phyloP scores from a whole-genome alignment of 179 eudicot species.

The Patellifolia procumbens region DNA sequence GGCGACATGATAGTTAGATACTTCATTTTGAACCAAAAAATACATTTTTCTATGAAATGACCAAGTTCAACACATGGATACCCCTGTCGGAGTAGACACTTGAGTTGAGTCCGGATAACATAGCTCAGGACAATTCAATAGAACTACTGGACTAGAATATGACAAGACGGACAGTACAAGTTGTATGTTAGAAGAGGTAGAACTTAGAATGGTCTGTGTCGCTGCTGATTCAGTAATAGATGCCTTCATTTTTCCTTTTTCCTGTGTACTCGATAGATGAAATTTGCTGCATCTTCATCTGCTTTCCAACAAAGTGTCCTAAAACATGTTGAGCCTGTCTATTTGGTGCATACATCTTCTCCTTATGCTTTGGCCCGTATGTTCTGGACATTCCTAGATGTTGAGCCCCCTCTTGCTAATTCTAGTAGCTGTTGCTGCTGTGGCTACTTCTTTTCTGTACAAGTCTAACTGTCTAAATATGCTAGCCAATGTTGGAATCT shows the following conservation, averaged over 20 bases:
- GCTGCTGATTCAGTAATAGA: neutral
- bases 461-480: too few relatives aligned
- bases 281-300: neutral
- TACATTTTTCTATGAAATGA: too few relatives aligned
- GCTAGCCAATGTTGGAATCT: neutral
- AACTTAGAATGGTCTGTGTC: neutral
- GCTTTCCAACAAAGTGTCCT: neutral
- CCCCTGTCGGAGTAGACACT: too few relatives aligned
- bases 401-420: too few relatives aligned
- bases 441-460: neutral
- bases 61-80: too few relatives aligned
- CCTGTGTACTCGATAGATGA: neutral
- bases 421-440: neutral
- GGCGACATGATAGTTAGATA: too few relatives aligned
- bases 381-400: neutral
- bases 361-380: neutral
- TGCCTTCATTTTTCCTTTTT: too few relatives aligned
- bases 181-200: neutral
- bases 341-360: neutral
- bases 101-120: too few relatives aligned
- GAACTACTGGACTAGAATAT: neutral
- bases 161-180: too few relatives aligned
- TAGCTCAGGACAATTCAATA: neutral
- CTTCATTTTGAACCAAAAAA: too few relatives aligned
- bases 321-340: too few relatives aligned